phyloP scores from a whole-genome alignment of 352 stramenopile species.

The Elongisporangium prolatum region DNA sequence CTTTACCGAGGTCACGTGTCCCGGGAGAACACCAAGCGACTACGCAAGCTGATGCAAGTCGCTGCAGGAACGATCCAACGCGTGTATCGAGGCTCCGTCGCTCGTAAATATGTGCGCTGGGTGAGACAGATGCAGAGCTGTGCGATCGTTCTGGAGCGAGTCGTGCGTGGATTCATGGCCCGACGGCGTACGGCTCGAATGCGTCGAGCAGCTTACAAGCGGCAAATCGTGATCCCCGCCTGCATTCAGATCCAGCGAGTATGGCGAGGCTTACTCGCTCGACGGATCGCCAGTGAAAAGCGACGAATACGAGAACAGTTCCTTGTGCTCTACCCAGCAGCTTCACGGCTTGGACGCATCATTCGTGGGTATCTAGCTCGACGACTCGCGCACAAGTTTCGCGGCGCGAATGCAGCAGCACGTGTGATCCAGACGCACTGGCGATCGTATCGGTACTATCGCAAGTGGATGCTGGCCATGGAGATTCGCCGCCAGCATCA shows the following conservation, averaged over 20 bases:
- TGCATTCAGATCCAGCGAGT: constrained; percentile 43
- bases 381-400: constrained; percentile 23
- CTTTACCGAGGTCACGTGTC: constrained; percentile 56
- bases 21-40: constrained; percentile 25
- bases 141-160: constrained; percentile 43
- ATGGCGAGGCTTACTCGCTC: constrained; percentile 42
- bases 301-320: constrained; percentile 20
- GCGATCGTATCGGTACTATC: constrained; percentile 33
- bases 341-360: constrained; percentile 41
- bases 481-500: constrained; percentile 30
- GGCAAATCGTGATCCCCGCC: constrained; percentile 37
- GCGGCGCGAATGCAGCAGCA: constrained; percentile 20
- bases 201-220: constrained; percentile 33
- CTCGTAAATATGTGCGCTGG: constrained; percentile 33
- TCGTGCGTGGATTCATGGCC: constrained; percentile 55
- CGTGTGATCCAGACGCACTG: constrained; percentile 48
- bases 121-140: constrained; percentile 34
- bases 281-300: constrained; percentile 24
- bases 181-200: constrained; percentile 36
- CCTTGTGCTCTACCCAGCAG: constrained; percentile 41
- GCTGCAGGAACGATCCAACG: constrained; percentile 39
- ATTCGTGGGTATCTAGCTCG: constrained; percentile 54
- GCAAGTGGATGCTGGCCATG: constrained; percentile 53
- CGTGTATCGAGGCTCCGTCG: constrained; percentile 49
- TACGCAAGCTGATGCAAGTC: constrained; percentile 18